phyloP scores from a whole-genome alignment of 1,284 basidiomycete species.

The Tylopilus sp. region DNA sequence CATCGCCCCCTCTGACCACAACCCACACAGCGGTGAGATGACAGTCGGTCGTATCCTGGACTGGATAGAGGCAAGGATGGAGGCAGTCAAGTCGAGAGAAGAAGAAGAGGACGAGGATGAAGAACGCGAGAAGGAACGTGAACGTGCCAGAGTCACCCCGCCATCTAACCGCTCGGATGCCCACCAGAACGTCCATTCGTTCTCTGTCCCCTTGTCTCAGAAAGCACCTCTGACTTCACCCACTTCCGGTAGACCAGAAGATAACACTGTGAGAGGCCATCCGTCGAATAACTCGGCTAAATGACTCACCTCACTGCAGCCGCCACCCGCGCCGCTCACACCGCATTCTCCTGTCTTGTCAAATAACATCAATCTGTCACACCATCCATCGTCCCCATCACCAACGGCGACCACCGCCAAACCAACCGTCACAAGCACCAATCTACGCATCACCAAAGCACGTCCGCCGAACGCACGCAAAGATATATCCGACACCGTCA shows the following conservation, averaged over 20 bases:
- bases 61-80: conserved; percentile 69
- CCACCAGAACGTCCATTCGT: conserved; percentile 20
- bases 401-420: conserved; percentile 34
- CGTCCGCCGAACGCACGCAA: conserved; percentile 24
- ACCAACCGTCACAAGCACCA: conserved; percentile 13
- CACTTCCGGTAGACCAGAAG: conserved; percentile 18
- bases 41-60: conserved; percentile 75
- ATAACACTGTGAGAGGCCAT: conserved; percentile 20
- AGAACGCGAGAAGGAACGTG: conserved; percentile 52
- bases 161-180: conserved; percentile 16
- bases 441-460: conserved; percentile 31
- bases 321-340: conserved; percentile 15
- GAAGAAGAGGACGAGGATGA: conserved; percentile 79
- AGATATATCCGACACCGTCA: conserved; percentile 23
- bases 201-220: conserved; percentile 22
- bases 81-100: conserved; percentile 64
- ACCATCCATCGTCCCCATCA: conserved; percentile 33
- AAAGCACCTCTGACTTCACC: conserved; percentile 18
- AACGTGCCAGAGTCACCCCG: conserved; percentile 20
- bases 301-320: conserved; percentile 16
- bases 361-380: conserved; percentile 17
- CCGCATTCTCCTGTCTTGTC: conserved; percentile 31
- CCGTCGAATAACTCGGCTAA: not conserved
- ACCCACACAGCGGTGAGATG: conserved; percentile 50
- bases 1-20: conserved; percentile 36